Base-by-base conservation (phyloP, 1,139 yeast genomes). In the Hansenula anomala region DNA sequence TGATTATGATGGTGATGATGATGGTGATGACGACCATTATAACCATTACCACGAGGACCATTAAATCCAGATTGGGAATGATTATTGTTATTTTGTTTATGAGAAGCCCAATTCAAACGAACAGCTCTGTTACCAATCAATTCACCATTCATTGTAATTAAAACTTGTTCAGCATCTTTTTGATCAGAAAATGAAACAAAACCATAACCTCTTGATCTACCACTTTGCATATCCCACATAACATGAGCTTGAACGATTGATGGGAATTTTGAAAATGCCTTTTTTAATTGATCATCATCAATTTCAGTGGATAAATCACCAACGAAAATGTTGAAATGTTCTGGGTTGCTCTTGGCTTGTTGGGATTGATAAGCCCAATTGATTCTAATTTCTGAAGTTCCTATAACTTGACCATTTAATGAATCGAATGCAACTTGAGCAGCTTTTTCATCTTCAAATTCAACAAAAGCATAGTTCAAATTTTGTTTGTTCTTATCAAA, bases 211-310 rank as follows among this genome's bases (percentile, higher is more conserved):
- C 96, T 72, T 6, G 95, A 85, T 58, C 95, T 69, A 28, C 95
- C 90, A 18, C 95, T 85, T 58, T 84, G 90, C 95, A 87, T 87
- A 60, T 89, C 96, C 96, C 96, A 88, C 96, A 89, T 89, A 29
- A 89, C 96, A 52, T 88, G 90, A 15, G 96, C 96, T 58, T 87
- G 95, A 37, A 78, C 67, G 53, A 85, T 66, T 5, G 89, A 74
- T 17, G 68, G 67, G 58, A 77, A 85, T 40, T 67, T 66, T n/a
- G 67, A 52, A 57, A 89, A 89, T 8, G 85, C 72, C 34, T 61
- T 65, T 38, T 68, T 69, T 47, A 89, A 69, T 16, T 75, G 61
- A 49, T 84, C 95, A 59, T 89, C 96, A 55, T 85, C 81, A 29
- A 89, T 83, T 51, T 89, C 96, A 11, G 84, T 72, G 28, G 88